Base-by-base conservation (phyloP, 2,329 filamentous ascomycete species). In the Arthrinium puccinioides region DNA sequence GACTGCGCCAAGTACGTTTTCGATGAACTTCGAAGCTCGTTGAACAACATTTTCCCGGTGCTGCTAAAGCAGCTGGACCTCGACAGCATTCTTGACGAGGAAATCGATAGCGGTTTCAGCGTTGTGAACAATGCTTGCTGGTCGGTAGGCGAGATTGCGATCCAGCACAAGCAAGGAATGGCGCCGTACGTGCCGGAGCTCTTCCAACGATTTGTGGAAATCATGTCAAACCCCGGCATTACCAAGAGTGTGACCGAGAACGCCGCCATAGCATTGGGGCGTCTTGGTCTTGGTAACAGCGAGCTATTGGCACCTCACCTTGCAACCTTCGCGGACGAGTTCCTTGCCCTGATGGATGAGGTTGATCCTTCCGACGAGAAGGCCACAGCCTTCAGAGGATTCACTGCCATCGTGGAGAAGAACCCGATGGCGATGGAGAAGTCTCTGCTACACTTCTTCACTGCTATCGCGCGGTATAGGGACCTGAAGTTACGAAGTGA, bases 111-210 rank as follows among this genome's bases (percentile, higher is more conserved):
- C 14, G 82, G 81, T 11, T 96, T 95, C 59, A 87, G 88, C 42
- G 89, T 97, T 21, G 81, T 97, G 42, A 98, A 97, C 72, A 98
- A 98, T 56, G 90, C 92, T 16, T 97, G 90, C 65, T 98, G 92
- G 92, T 94, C 89, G 6, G 82, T 81, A 18, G 92, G 92, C 28
- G 92, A 98, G 66, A 92, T 97, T 44, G 79, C 88, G 13, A 80
- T 95, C 60, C 81, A 87, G 43, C 74, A 85, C 56, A 77, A 81
- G 47, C 78, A 81, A 44, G 78, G 74, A 37, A 85, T 96, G 77
- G 72, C 72, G 2, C 83, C 82, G 1, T 95, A 84, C 56, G 75
- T 88, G 9, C 79, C 85, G 16, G 76, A 84, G 44, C 67, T 98
- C 13, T 79, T 94, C 41, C 74, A 82, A 44, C 79, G 84, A 26